Conservation (phyloP, 2,329 filamentous ascomycete genomes). For the Pseudogymnoascus sp. region DNA sequence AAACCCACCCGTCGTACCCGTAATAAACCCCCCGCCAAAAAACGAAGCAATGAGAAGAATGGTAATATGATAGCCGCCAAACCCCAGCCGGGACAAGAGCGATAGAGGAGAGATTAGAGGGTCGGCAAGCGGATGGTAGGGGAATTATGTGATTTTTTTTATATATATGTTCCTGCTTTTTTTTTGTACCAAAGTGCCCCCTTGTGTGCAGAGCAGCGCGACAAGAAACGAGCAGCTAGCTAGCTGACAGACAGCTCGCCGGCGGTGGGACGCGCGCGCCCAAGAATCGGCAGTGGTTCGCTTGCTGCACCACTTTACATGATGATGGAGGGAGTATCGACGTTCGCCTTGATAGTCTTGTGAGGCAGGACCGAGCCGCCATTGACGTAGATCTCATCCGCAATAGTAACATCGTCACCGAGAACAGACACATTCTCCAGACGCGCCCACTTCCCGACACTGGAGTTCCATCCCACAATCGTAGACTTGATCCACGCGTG, state of each 20-base stretch:
- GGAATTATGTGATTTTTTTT: background rate
- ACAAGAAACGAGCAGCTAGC: background rate
- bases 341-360: conserved; percentile 98
- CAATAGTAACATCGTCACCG: conserved; percentile 94
- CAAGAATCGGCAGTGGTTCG: background rate
- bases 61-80: background rate
- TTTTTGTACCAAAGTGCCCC: background rate
- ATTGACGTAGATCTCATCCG: conserved; percentile 97
- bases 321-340: conserved; percentile 68
- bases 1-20: background rate
- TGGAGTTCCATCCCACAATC: conserved; percentile 97
- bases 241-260: background rate
- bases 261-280: background rate
- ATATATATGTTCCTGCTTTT: background rate
- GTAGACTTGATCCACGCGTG: conserved; percentile 98
- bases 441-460: conserved; percentile 88
- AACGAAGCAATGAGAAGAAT: background rate
- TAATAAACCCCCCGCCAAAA: background rate
- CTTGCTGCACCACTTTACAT: conserved; percentile 39
- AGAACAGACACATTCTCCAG: conserved; percentile 97
- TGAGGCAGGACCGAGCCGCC: conserved; percentile 90
- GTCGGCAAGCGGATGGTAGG: background rate
- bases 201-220: background rate
- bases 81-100: no score
- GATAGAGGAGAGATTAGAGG: background rate